Evolutionary conservation across 2,329 filamentous ascomycete genomes (phyloP).

Genomic region (Cucurbitaria berberidis): DNA sequence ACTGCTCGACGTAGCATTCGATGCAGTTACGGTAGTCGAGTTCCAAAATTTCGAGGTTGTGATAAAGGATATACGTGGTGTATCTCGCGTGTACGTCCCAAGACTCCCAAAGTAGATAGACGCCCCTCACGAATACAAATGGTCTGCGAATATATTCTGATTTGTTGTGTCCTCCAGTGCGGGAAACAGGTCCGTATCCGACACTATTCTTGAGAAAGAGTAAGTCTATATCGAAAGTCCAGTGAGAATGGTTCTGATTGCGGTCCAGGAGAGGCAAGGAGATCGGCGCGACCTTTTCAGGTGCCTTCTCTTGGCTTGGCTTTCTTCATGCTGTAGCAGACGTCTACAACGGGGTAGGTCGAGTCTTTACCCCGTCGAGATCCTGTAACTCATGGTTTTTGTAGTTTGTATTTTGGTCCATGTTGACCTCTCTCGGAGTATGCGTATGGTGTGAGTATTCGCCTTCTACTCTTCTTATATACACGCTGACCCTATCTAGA

Average conservation of each 20-base stretch:
- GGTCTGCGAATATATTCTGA: constrained; percentile 44
- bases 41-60: constrained; percentile 88
- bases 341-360: constrained; percentile 84
- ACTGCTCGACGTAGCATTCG: constrained; percentile 93
- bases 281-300: constrained; percentile 71
- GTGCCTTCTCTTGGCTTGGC: constrained; percentile 74
- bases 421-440: constrained; percentile 86
- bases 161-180: constrained; percentile 48
- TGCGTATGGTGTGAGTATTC: constrained; percentile 84
- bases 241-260: constrained; percentile 26
- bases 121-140: constrained; percentile 45
- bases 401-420: constrained; percentile 96
- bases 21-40: constrained; percentile 91
- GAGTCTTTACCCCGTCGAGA: not conserved
- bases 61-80: constrained; percentile 85
- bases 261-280: constrained; percentile 73
- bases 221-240: constrained; percentile 54
- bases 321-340: constrained; percentile 83
- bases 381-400: constrained; percentile 8
- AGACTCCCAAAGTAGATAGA: constrained; percentile 87
- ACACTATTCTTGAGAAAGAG: constrained; percentile 71
- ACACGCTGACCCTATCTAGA: constrained; percentile 57
- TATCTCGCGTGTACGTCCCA: constrained; percentile 97
- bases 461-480: not conserved
- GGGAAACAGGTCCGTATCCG: constrained; percentile 53